Percentiles rank a stretch among this genome's conserved stretches.
These are phyloP conservation scores for Pseudogymnoascus sp. DNA, from an alignment of 2,329 filamentous ascomycete species.

Conservation along the genomic window DNA sequence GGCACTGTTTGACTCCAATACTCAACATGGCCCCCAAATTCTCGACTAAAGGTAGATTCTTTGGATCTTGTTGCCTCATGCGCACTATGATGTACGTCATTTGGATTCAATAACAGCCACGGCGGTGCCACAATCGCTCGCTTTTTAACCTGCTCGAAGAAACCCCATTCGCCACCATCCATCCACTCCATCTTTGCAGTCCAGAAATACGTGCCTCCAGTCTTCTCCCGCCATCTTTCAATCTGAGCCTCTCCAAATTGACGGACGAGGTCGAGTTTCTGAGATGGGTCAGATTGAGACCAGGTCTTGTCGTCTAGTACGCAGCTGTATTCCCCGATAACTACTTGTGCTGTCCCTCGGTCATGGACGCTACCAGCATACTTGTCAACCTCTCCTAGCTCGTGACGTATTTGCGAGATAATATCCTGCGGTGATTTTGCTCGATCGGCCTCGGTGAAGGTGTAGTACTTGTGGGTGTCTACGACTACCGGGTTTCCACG, in stretches of 20 bases:
- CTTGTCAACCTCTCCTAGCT: constrained; percentile 37
- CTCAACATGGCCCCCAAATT: constrained; percentile 35
- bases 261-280: constrained; percentile 34
- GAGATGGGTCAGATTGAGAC: constrained; percentile 35
- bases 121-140: constrained; percentile 34
- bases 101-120: constrained; percentile 29
- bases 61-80: constrained; percentile 33
- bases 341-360: constrained; percentile 39
- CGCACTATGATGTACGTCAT: constrained; percentile 31
- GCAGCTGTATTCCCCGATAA: constrained; percentile 51
- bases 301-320: constrained; percentile 45
- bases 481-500: constrained; percentile 40
- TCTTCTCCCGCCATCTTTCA: constrained; percentile 38
- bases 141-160: constrained; percentile 41
- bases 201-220: constrained; percentile 50
- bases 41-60: constrained; percentile 29
- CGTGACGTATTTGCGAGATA: constrained; percentile 35
- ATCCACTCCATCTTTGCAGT: constrained; percentile 54
- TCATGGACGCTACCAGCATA: constrained; percentile 40
- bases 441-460: constrained; percentile 45
- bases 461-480: constrained; percentile 53
- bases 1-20: constrained; percentile 42
- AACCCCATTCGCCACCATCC: constrained; percentile 53
- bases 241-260: constrained; percentile 42
- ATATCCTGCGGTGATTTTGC: constrained; percentile 43